Conservation (phyloP, 2,329 filamentous ascomycete genomes). For the Sphaceloma murrayae region DNA sequence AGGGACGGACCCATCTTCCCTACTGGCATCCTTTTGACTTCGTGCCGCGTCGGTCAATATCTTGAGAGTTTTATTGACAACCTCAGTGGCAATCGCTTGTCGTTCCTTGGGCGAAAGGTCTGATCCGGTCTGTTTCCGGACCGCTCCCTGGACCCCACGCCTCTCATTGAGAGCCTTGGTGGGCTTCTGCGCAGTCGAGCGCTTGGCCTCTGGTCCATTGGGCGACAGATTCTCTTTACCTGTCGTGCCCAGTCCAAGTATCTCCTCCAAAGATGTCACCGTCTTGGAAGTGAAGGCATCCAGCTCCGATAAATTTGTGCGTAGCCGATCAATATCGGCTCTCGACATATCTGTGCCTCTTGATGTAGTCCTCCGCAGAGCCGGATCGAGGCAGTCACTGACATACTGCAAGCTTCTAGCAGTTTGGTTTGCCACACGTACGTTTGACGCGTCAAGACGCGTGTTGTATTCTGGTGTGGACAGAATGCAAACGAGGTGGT, state of each 20-base stretch:
- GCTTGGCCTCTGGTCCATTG: neutral
- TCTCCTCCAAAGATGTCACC: conserved; percentile 1
- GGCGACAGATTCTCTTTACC: conserved; percentile 4
- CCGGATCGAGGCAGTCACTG: too few species aligned
- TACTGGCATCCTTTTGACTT: conserved; percentile 17
- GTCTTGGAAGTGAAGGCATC: neutral
- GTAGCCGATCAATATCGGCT: conserved; percentile 6
- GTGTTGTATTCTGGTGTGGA: too few species aligned
- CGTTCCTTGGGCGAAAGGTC: conserved; percentile 49
- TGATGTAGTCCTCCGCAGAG: neutral
- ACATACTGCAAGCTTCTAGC: too few species aligned
- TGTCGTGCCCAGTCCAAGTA: neutral
- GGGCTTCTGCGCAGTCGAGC: neutral
- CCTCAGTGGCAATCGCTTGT: conserved; percentile 59
- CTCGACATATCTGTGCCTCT: neutral
- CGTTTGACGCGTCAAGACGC: conserved; percentile 1
- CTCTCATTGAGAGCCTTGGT: conserved; percentile 2
- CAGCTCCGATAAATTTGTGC: neutral
- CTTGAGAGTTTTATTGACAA: conserved; percentile 63
- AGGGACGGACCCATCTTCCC: neutral
- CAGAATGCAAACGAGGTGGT: neutral
- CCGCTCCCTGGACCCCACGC: neutral
- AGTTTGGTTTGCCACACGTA: neutral
- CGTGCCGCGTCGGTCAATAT: conserved; percentile 50
- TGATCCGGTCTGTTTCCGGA: conserved; percentile 24